Conservation (phyloP, 495 filamentous ascomycete genomes). For the Hypoxylon subgilvum region DNA sequence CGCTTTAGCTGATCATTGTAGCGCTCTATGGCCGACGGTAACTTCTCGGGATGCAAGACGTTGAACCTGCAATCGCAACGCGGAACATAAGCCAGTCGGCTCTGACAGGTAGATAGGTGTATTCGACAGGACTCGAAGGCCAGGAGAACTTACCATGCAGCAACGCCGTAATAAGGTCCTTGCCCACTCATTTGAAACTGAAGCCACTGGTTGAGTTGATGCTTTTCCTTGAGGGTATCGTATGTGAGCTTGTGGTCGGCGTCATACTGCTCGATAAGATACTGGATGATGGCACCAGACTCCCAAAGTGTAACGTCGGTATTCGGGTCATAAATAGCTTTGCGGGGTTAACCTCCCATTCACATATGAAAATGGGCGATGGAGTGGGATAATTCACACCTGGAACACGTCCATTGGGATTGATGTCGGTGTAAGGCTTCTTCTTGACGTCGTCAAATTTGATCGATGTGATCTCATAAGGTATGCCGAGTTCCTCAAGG, state of each 20-base stretch:
- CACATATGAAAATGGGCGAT: neutral
- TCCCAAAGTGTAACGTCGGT: conserved; percentile 67
- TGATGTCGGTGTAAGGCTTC: conserved; percentile 58
- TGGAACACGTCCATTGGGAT: conserved; percentile 71
- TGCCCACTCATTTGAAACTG: conserved; percentile 73
- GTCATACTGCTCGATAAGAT: conserved; percentile 52
- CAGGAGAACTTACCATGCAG: conserved; percentile 11
- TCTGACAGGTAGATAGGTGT: neutral
- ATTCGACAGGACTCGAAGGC: no score
- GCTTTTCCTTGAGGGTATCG: conserved; percentile 33
- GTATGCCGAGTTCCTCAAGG: conserved; percentile 65
- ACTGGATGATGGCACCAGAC: conserved; percentile 67
- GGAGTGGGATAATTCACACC: conserved; percentile 2
- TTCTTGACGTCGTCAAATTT: conserved; percentile 63
- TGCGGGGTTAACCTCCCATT: no score
- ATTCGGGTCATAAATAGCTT: conserved; percentile 65
- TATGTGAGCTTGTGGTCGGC: conserved; percentile 46
- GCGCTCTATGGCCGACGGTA: conserved; percentile 53
- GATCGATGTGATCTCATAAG: conserved; percentile 60
- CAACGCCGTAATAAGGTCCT: conserved; percentile 71
- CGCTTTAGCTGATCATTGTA: conserved; percentile 57
- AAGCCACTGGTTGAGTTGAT: conserved; percentile 63
- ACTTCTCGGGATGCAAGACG: conserved; percentile 52
- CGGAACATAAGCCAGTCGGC: neutral
- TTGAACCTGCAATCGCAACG: conserved; percentile 36